Base-by-base conservation (phyloP, 169 alveolate species). In the Pseudocohnilembus persalinus region DNA sequence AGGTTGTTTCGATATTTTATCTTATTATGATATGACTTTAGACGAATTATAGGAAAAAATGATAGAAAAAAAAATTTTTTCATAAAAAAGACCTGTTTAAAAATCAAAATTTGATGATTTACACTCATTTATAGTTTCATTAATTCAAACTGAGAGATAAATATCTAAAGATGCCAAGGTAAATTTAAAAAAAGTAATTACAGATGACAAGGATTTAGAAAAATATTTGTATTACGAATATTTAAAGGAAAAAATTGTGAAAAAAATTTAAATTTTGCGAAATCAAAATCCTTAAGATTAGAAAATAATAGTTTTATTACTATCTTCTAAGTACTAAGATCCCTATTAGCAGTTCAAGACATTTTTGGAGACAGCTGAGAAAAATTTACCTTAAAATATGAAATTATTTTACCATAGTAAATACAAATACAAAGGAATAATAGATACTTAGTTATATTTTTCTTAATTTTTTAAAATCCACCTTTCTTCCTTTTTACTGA, bases 291-390 rank as follows among this genome's bases (percentile, higher is more conserved):
- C 73, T 63, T 74, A 82, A 35, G 34, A 86, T 64, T 73, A 68
- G 28, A 76, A 74, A 64, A 83, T 83, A 4, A 74, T 80, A 30
- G 72, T 81, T 0, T 80, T 86, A 29, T 73, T 86, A n/a, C 72
- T 86, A 0, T 31, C 86, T 29, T 77, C 87, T 32, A 81, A 81
- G 49, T 76, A 74, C 25, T 64, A 30, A 16, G 74, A 73, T 27
- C 79, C 83, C 1, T 75, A 86, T n/a, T 32, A 35, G 24, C 74
- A 86, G 31, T 86, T 35, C 32, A 79, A 76, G 33, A 86, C 74
- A 33, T 86, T 86, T 81, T 63, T 86, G 63, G 74, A 29, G 80
- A 83, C 90, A 15, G 87, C 90, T 25, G 63, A 86, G 64, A n/a
- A 72, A 1, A 29, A 75, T 27, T 33, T 86, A 29, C 85, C 87